Evolutionary conservation across 106 monocot species (phyloP).

Genomic region (Gastrodia elata): DNA sequence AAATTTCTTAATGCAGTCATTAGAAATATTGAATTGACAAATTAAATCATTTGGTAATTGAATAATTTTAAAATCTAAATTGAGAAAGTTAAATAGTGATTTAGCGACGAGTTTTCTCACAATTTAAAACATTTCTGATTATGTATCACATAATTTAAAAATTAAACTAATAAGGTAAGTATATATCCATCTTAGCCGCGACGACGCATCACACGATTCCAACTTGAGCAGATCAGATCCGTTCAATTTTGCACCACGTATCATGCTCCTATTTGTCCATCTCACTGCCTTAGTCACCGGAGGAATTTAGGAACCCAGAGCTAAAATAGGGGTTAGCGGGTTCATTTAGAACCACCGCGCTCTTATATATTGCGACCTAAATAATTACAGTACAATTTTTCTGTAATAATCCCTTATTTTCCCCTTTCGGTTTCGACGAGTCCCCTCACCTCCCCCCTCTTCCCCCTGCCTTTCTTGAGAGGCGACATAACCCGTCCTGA

Average conservation of each 20-base stretch:
- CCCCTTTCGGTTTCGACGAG: constrained; percentile 5
- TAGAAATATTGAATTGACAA: no score
- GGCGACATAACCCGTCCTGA: constrained; percentile 12
- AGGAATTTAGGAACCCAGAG: not conserved
- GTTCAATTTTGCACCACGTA: not conserved
- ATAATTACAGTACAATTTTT: not conserved
- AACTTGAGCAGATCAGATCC: not conserved
- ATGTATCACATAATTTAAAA: no score
- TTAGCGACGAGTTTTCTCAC: no score
- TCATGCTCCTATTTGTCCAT: not conserved
- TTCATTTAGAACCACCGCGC: not conserved
- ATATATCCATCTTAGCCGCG: not conserved
- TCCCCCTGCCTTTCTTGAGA: not conserved
- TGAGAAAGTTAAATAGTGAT: no score
- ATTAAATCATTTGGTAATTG: no score
- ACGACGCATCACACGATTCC: not conserved
- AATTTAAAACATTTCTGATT: no score
- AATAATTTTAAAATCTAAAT: no score
- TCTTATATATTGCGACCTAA: constrained; percentile 9
- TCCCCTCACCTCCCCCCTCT: constrained; percentile 2
- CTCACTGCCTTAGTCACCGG: not conserved
- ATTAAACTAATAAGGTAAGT: no score
- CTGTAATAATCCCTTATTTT: constrained; percentile 4
- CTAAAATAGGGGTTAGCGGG: not conserved
- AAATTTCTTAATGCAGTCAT: no score